These are phyloP conservation scores for Lipomyces oligophaga DNA, from an alignment of 805 yeast genomes.

Conservation along the genomic window DNA sequence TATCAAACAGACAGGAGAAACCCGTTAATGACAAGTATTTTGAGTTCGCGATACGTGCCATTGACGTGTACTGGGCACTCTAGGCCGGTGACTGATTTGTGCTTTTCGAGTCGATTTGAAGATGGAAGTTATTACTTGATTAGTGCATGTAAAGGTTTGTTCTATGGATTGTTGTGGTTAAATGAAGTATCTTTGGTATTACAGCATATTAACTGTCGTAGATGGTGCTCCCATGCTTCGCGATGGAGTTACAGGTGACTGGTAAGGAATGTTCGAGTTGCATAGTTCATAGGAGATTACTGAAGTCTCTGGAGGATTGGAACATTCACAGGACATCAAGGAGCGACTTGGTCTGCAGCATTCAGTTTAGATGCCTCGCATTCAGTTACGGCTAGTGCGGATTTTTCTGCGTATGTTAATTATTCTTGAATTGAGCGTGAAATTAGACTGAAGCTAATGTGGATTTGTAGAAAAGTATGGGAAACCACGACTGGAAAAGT, in stretches of 20 bases:
- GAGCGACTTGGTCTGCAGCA: constrained; percentile 37
- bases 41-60: constrained; percentile 28
- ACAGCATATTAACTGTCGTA: constrained; percentile 1
- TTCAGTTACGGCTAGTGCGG: constrained; percentile 38
- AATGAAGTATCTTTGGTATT: background rate
- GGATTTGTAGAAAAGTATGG: constrained; percentile 20
- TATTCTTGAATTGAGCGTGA: background rate
- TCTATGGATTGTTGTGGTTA: background rate
- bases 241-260: constrained; percentile 38
- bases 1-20: no score
- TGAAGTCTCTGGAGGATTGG: constrained; percentile 31
- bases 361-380: constrained; percentile 29
- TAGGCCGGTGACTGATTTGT: constrained; percentile 37
- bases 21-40: background rate
- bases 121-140: constrained; percentile 32
- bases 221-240: constrained; percentile 39
- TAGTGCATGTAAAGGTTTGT: constrained; percentile 37
- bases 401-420: constrained; percentile 33
- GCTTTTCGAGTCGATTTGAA: constrained; percentile 30
- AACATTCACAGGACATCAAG: constrained; percentile 38
- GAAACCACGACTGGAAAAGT: constrained; percentile 14
- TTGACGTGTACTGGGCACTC: constrained; percentile 39
- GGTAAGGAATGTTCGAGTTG: constrained; percentile 25
- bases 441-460: background rate
- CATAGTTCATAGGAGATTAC: background rate